Conservation (phyloP, 352 stramenopile species). For the Phytophthora idaei region DNA sequence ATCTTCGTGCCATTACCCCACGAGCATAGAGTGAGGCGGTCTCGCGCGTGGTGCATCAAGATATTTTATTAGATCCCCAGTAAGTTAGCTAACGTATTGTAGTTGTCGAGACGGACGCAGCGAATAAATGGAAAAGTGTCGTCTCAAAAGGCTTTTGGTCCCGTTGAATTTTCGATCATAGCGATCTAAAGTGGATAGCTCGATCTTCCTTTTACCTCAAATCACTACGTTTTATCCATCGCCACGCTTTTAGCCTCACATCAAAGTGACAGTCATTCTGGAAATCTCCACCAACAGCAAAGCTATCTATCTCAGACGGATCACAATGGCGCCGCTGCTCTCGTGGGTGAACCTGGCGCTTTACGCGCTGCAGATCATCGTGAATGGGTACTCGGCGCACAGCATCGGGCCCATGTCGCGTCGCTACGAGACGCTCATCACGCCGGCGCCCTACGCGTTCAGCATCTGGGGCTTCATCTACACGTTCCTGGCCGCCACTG, state of each 20-base stretch:
- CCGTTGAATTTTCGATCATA: no score
- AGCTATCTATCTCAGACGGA: neutral
- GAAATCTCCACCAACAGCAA: neutral
- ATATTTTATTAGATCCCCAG: conserved; percentile 17
- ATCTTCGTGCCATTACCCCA: conserved; percentile 35
- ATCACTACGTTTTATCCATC: conserved; percentile 20
- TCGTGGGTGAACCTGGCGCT: conserved; percentile 66
- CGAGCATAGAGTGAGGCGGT: conserved; percentile 39
- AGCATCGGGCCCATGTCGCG: conserved; percentile 62
- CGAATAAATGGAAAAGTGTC: conserved; percentile 16
- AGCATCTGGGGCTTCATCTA: conserved; percentile 87
- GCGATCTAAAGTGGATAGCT: no score
- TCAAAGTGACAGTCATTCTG: conserved; percentile 12
- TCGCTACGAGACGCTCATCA: conserved; percentile 78
- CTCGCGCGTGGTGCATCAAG: neutral
- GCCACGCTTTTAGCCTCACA: neutral
- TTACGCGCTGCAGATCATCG: conserved; percentile 66
- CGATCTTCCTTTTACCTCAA: conserved; percentile 12
- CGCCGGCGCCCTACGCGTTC: conserved; percentile 74
- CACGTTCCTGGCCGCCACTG: conserved; percentile 59
- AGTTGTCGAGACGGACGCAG: conserved; percentile 5
- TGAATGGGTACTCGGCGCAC: conserved; percentile 57
- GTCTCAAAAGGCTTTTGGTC: neutral
- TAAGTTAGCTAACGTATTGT: conserved; percentile 29
- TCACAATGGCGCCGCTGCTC: conserved; percentile 42